phyloP scores from a whole-genome alignment of 176 grass and related monocot genomes.

The Otatea glauca region DNA sequence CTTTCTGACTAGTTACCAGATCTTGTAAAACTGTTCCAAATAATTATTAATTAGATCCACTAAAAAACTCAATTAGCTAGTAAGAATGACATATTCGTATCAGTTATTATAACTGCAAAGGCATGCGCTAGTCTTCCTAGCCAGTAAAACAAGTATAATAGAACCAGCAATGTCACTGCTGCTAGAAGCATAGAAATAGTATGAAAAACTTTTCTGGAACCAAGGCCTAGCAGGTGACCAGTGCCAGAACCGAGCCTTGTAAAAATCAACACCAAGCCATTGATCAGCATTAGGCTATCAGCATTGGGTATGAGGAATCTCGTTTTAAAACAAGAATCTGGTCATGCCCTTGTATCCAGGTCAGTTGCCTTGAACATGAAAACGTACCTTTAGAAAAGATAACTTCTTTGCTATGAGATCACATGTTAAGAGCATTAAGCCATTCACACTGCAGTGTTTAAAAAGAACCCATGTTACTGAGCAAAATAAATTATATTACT shows the following conservation, averaged over 20 bases:
- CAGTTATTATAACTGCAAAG: neutral
- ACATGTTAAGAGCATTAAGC: slow-evolving; percentile 71
- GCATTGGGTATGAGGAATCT: neutral
- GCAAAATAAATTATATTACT: slow-evolving; percentile 29
- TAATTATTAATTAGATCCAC: neutral
- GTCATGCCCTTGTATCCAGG: neutral
- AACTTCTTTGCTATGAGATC: slow-evolving; percentile 65
- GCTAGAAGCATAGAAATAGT: neutral
- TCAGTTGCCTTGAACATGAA: slow-evolving; percentile 15
- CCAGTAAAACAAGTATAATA: slow-evolving; percentile 14
- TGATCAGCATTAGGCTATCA: slow-evolving; percentile 13
- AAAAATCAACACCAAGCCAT: neutral
- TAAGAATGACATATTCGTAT: neutral
- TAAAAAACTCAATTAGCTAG: neutral
- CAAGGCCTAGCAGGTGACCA: slow-evolving; percentile 15
- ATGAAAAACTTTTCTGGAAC: slow-evolving; percentile 9
- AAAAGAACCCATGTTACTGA: slow-evolving; percentile 25
- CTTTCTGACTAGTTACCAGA: neutral
- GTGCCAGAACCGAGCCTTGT: neutral
- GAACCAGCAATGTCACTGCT: neutral
- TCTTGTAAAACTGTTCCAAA: neutral
- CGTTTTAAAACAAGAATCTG: slow-evolving; percentile 30
- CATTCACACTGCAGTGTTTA: slow-evolving; percentile 70
- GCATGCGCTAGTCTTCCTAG: neutral
- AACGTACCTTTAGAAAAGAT: slow-evolving; percentile 68